A percentile compares a stretch with the other conserved stretches of the same genome.
Conservation (phyloP, 805 yeast species). For the Starmera amethionina region DNA sequence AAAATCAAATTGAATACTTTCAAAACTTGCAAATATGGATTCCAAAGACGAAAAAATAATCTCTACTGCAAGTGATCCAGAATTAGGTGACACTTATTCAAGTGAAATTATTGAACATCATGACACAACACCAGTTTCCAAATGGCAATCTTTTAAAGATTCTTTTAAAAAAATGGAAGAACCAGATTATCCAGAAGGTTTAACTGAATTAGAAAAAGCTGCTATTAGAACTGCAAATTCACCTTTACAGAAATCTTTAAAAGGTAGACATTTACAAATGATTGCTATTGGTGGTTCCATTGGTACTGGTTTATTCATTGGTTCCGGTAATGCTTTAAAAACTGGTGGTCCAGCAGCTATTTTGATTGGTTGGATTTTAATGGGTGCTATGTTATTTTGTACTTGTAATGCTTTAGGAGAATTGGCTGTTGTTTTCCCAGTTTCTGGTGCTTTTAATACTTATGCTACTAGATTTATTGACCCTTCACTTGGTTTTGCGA, state of each 20-base stretch:
- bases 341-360: constrained; percentile 54
- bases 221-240: constrained; percentile 33
- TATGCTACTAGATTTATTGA: constrained; percentile 49
- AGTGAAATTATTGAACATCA: not conserved
- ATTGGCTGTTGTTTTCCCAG: constrained; percentile 55
- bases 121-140: not conserved
- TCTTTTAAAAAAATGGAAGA: not conserved
- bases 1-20: too few relatives aligned
- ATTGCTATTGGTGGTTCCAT: constrained; percentile 58
- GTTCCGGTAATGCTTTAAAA: constrained; percentile 43
- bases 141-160: constrained; percentile 16
- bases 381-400: constrained; percentile 43
- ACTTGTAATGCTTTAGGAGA: constrained; percentile 51
- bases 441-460: constrained; percentile 54
- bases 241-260: constrained; percentile 41
- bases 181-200: constrained; percentile 21
- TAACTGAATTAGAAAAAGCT: constrained; percentile 29
- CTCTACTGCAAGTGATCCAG: too few relatives aligned
- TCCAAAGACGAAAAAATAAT: too few relatives aligned
- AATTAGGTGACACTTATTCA: too few relatives aligned
- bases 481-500: constrained; percentile 51
- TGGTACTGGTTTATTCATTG: constrained; percentile 58
- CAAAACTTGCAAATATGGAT: too few relatives aligned
- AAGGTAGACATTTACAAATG: constrained; percentile 48
- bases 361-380: constrained; percentile 38